Conservation (phyloP, 352 stramenopile genomes). For the Phytophthora pluvialis region DNA sequence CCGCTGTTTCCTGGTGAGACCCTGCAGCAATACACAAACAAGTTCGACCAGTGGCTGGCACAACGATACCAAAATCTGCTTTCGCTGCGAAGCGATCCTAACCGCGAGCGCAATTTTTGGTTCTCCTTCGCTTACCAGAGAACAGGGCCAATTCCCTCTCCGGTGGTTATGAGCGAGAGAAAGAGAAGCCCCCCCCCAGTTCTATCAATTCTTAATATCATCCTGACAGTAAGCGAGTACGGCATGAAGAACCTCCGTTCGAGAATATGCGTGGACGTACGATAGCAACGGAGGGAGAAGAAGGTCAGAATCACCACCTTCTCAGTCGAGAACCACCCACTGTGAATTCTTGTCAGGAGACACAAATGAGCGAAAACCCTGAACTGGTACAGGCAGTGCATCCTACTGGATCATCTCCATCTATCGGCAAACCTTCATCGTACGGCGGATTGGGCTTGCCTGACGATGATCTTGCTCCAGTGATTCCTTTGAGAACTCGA, state of each 20-base stretch:
- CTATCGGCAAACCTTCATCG: not conserved
- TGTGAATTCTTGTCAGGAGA: not conserved
- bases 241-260: not conserved
- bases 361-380: not conserved
- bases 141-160: not conserved
- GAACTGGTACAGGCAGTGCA: not conserved
- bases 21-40: not conserved
- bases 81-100: not conserved
- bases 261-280: not conserved
- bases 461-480: not conserved
- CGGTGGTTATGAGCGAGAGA: not conserved
- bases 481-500: not conserved
- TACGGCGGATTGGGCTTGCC: not conserved
- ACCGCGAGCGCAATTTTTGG: conserved; percentile 17
- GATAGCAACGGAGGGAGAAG: not conserved
- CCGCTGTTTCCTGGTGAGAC: not conserved
- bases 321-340: not conserved
- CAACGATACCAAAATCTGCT: not conserved
- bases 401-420: not conserved
- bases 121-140: conserved; percentile 15
- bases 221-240: not conserved
- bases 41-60: not conserved
- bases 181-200: not conserved
- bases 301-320: no score
- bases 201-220: not conserved